Evolutionary conservation across 257 asterid species (phyloP), one percentile per base, ranked within the genome.

Genomic region (Jacaranda mimosifolia): DNA sequence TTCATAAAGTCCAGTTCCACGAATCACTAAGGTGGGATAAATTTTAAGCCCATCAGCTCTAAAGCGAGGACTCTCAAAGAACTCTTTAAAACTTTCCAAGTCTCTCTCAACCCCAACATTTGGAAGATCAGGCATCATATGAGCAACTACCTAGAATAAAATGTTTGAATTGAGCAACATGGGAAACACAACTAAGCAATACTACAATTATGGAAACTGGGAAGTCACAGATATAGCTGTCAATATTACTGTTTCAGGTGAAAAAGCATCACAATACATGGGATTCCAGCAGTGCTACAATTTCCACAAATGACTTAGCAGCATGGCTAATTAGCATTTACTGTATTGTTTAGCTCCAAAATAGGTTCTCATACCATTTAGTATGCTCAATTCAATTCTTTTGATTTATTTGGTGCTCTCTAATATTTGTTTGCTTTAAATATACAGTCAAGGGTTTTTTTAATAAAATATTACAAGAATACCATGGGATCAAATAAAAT

Each of bases 81-180:
- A 96, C 77, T 96, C 99, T 87, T 93, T 91, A 66, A 96, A 96
- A 83, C 99, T 96, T 88, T 96, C 99, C 87, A 96, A 40, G 85
- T 96, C 99, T 80, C 99, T 90, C 77, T 96, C 99, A 66, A 93
- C 90, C 72, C 99, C 99, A 79, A 96, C 99, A 79, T 96, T 94
- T 76, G 99, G 99, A 81, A 96, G 97, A 87, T 93, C 99, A 62
- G 99, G 99, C 99, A 93, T 96, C 99, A 96, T 96, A 86, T 93
- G 98, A 85, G 99, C 98, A 77, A 96, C 99, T 52, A 96, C 98
- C 99, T 95, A 80, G 57, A 78, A 83, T 21, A 68, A 62, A 49
- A 63, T 39, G 67, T 63, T 68, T 26, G 39, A 56, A 63, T 19
- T 71, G 5, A 77, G 77, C 68, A 75, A 67, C 40, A 38, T 17